phyloP scores from a whole-genome alignment of 805 yeast species.

The Lipomyces mesembrius region DNA sequence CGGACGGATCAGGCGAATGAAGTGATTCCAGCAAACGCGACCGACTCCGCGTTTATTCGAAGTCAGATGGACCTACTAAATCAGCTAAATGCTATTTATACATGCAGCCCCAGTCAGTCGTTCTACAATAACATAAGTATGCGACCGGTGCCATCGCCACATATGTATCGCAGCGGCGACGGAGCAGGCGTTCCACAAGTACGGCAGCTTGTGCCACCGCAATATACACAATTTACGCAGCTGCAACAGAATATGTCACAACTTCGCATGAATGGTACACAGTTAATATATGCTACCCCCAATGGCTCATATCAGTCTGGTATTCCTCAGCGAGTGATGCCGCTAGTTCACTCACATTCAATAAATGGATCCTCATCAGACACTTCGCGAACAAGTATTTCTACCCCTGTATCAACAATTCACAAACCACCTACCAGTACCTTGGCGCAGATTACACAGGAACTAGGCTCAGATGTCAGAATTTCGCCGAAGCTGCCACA shows the following conservation, averaged over 20 bases:
- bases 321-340: not conserved
- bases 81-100: not conserved
- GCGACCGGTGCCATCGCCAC: not conserved
- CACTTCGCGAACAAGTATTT: not conserved
- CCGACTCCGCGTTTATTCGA: not conserved
- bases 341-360: not conserved
- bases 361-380: not conserved
- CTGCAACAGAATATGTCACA: not conserved
- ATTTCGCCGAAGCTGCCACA: not conserved
- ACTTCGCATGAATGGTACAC: not conserved
- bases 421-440: not conserved
- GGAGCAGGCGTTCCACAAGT: not conserved
- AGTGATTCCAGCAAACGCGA: not conserved
- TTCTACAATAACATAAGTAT: not conserved
- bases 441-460: not conserved
- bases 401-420: not conserved
- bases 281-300: not conserved
- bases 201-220: not conserved
- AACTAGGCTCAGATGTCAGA: not conserved
- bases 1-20: not conserved
- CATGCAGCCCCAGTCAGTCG: not conserved
- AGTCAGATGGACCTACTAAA: not conserved
- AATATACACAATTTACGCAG: not conserved
- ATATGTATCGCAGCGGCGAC: not conserved
- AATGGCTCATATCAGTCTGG: not conserved